Base-by-base conservation (phyloP, 2,329 filamentous ascomycete species). In the Graphilbum ipis-grandicollis region DNA sequence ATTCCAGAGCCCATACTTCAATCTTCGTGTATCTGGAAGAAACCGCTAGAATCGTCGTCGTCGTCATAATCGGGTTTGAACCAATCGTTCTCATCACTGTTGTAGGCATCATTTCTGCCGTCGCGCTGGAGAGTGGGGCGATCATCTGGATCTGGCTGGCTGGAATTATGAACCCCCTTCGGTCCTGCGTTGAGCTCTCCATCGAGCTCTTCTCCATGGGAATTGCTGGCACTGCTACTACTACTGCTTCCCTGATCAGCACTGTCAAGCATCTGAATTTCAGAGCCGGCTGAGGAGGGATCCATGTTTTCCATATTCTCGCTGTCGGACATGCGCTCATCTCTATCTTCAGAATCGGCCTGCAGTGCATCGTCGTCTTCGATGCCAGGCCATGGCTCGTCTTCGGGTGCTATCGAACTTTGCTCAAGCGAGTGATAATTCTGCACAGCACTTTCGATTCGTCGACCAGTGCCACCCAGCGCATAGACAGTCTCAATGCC, bases 321-420 rank as follows among this genome's bases (percentile, higher is more conserved):
- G 3, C 56, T 58, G 35, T 71, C 62, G 1, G 57, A 60, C 43
- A 59, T 55, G 31, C 53, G 53, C 15, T 39, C 37, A 17, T 44
- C 38, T 2, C 35, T 32, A 22, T 41, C 34, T 9, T 19, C 23
- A 28, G 29, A 14, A 33, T 22, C 6, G 25, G 19, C 18, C 34
- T 25, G 15, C 18, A 26, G 14, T 39, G 10, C 23, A 8, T 39
- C 35, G 28, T 39, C 32, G 26, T 43, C 34, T 39, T 66, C 68
- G 34, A 73, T 66, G 9, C 69, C 69, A 0, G 60, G 64, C 66
- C 68, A 70, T 2, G 61, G 60, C 41, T 71, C 63, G 41, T 74
- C 70, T 46, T 72, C 66, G 1, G 65, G 65, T 19, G 57, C 53
- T 22, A 42, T 5, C 39, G 39, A 30, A 43, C 49, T 21, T 19